Evolutionary conservation across 768 basidiomycete species (phyloP), one percentile per base, ranked within the genome.

Genomic region (Trametes sanguinea): DNA sequence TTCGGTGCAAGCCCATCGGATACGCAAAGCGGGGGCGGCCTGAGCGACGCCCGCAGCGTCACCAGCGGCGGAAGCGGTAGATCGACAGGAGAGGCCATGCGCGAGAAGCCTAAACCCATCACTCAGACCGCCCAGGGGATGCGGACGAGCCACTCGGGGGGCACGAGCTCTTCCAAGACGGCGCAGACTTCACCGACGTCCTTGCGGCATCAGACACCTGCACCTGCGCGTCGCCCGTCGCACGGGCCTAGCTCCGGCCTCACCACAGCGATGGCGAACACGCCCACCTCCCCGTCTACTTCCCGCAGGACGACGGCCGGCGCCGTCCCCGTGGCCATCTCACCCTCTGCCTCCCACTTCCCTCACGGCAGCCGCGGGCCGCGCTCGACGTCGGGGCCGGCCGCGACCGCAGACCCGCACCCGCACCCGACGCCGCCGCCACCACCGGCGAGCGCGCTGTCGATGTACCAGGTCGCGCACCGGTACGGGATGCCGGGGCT

Each of bases 401-500:
- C 69, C 16, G 74, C 80, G 10, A 75, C 72, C 3, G 75, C 79
- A 10, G 90, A 92, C 68, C 90, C 90, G 3, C 88, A 93, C 71
- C 74, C 81, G 0, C 90, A 92, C 67, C 90, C 90, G 9, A 83
- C 85, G 0, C 76, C 83, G 6, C 65, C 81, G 4, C 88, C 87
- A 6, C 73, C 77, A 4, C 84, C 89, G 14, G 89, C 89, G 11
- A 89, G 88, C 27, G 89, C 90, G 2, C 72, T 93, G 51, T 84
- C 85, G 0, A 82, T 92, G 66, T 93, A 90, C 74, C 87, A 88
- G 65, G 80, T 90, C 10, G 87, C 89, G 3, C 89, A 93, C 75
- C 81, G 89, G 54, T 93, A 92, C 73, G 76, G 76, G 2, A 85
- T 93, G 77, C 83, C 84, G 3, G 81, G 78, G 7, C 79, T 93